Evolutionary conservation across 129 eudicot genomes (phyloP), one percentile per base, ranked within the genome.

Genomic region (Tagetes erecta): DNA sequence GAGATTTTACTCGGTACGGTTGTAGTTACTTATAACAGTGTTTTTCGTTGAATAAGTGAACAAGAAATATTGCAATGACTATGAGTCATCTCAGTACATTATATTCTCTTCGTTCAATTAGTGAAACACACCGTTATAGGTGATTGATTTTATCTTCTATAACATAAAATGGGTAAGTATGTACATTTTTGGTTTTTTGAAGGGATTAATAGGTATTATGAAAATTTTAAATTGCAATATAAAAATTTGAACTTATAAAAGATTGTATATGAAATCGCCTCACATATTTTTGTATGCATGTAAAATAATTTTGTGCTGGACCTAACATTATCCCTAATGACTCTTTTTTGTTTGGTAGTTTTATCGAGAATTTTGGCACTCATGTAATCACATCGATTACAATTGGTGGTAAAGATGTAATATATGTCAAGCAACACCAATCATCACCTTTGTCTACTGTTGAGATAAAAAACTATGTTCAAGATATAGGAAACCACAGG

Each of bases 341-440:
- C 0, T 33, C 12, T n/a, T 58, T 71, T 5, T 80, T 76, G 11
- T 42, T 10, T 55, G 70, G 69, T 86, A 93, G 98, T 78, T 93
- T 93, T 73, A 93, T 93, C 34, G 97, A 93, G 82, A 93, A 81
- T 73, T 93, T 87, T 78, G 98, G 98, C 47, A 93, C 98, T 4
- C 98, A 93, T 80, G 84, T 93, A 42, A 88, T 93, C 72, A 86
- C 89, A 52, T 90, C 98, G 8, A 87, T 90, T 39, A 90, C 98
- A 34, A 84, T 93, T 79, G 98, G 98, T 63, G 98, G 98, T 63
- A 93, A 88, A 84, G 97, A 93, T 80, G 97, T 93, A 59, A 86
- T 93, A 67, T 93, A 86, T 68, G 91, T 90, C 60, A 87, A 84
- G 74, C 98, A 93, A 76, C 96, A 87, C 71, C 72, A 42, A 13